Percentiles rank a stretch among this genome's conserved stretches.
Conservation (phyloP, 192 early-diverging fungal genomes). For the Coemansia sp. region DNA sequence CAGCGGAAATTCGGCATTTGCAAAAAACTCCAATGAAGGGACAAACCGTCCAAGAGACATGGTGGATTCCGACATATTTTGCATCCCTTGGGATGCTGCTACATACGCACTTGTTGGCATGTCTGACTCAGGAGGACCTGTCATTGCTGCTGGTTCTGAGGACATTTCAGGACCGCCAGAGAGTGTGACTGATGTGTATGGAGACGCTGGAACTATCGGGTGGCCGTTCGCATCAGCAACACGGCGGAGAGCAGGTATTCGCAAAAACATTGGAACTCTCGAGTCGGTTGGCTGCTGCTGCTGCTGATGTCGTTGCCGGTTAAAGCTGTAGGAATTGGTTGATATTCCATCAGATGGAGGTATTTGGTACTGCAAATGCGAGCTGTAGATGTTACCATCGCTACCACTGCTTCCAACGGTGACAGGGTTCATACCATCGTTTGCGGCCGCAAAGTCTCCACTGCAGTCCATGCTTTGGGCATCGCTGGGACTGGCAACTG, state of each 20-base stretch:
- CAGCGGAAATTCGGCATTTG: conserved; percentile 48
- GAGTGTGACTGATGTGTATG: conserved; percentile 36
- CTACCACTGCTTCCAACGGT: neutral
- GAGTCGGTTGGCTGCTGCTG: neutral
- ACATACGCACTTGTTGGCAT: neutral
- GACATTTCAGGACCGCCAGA: neutral
- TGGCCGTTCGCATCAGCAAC: conserved; percentile 24
- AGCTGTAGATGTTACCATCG: neutral
- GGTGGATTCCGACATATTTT: neutral
- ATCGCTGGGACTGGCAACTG: neutral
- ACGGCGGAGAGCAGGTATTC: conserved; percentile 5
- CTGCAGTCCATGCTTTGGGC: neutral
- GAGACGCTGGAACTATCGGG: conserved; percentile 40
- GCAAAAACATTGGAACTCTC: conserved; percentile 6
- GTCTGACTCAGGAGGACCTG: neutral
- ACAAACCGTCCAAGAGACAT: conserved; percentile 43
- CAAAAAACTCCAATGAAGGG: conserved; percentile 51
- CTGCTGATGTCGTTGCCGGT: neutral
- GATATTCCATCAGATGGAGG: neutral
- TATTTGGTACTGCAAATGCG: neutral
- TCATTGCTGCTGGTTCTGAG: neutral
- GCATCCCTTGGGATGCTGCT: neutral
- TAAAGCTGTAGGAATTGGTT: neutral
- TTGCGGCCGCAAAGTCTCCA: neutral
- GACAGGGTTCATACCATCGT: neutral